Evolutionary conservation across 352 stramenopile species (phyloP).

Genomic region (Pythium scleroteichum): DNA sequence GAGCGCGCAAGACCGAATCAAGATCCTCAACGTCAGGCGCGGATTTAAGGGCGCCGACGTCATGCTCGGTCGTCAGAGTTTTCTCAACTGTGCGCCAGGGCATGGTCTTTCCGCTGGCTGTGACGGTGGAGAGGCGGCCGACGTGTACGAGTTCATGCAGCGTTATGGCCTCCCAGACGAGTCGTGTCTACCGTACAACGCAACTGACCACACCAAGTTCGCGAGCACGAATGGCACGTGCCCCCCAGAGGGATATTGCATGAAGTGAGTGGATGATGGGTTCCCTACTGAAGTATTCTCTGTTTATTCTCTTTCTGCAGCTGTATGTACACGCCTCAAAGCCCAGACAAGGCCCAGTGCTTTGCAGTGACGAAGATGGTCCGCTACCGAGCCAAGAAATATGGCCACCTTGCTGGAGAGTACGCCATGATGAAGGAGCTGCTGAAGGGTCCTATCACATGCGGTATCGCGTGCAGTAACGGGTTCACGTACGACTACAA

Average conservation of each 20-base stretch:
- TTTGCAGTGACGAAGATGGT: conserved; percentile 81
- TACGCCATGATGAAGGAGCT: conserved; percentile 86
- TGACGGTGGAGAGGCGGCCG: conserved; percentile 64
- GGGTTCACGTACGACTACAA: conserved; percentile 90
- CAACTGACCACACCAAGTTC: conserved; percentile 83
- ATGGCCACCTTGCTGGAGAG: conserved; percentile 69
- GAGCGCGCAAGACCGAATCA: conserved; percentile 79
- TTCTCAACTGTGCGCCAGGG: conserved; percentile 78
- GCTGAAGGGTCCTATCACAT: conserved; percentile 89
- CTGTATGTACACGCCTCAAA: conserved; percentile 78
- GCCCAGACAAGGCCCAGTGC: conserved; percentile 40
- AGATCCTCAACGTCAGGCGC: conserved; percentile 71
- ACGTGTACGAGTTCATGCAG: conserved; percentile 84
- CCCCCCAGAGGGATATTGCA: conserved; percentile 75
- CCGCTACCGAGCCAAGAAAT: conserved; percentile 75
- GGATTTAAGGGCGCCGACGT: conserved; percentile 67
- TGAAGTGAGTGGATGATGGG: conserved; percentile 71
- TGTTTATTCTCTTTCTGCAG: conserved; percentile 16
- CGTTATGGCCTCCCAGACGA: conserved; percentile 76
- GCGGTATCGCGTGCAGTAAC: conserved; percentile 91
- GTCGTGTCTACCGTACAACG: conserved; percentile 80
- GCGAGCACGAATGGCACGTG: conserved; percentile 64
- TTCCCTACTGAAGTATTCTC: too few relatives aligned
- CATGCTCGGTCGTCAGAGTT: conserved; percentile 79
- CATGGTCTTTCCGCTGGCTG: conserved; percentile 69